Evolutionary conservation across 805 yeast genomes (phyloP).

Genomic region (Phaffomyces antillensis): DNA sequence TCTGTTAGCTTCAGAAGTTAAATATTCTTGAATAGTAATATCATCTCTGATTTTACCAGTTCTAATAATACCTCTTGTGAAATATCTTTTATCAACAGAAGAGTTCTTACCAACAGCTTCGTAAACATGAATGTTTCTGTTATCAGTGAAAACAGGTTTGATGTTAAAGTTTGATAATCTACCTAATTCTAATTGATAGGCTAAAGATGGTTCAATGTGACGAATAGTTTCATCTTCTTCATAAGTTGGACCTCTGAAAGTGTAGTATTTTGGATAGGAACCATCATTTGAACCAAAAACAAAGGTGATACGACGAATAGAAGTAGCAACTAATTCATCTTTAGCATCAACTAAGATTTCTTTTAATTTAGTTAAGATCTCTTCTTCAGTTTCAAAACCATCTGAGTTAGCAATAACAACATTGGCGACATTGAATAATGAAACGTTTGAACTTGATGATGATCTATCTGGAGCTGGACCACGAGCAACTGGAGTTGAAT

Average conservation of each 20-base stretch:
- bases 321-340: slow-evolving; percentile 61
- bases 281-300: slow-evolving; percentile 81
- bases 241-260: slow-evolving; percentile 85
- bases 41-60: slow-evolving; percentile 94
- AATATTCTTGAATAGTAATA: slow-evolving; percentile 84
- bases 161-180: slow-evolving; percentile 92
- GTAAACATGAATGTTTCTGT: slow-evolving; percentile 95
- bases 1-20: slow-evolving; percentile 93
- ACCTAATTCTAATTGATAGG: slow-evolving; percentile 93
- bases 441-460: slow-evolving; percentile 23
- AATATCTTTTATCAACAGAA: slow-evolving; percentile 88
- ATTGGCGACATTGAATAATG: slow-evolving; percentile 74
- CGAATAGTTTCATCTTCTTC: slow-evolving; percentile 88
- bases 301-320: slow-evolving; percentile 89
- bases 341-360: slow-evolving; percentile 61
- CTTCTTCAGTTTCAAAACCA: slow-evolving; percentile 66
- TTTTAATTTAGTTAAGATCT: slow-evolving; percentile 52
- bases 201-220: slow-evolving; percentile 97
- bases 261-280: slow-evolving; percentile 88
- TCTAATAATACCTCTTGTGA: slow-evolving; percentile 94
- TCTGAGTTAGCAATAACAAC: slow-evolving; percentile 69
- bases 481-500: slow-evolving; percentile 23
- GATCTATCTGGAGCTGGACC: slow-evolving; percentile 47
- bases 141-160: slow-evolving; percentile 91
- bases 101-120: slow-evolving; percentile 95